These are phyloP conservation scores for Ceraceosorus guamensis DNA, from an alignment of 1,284 basidiomycete genomes.

Conservation along the genomic window DNA sequence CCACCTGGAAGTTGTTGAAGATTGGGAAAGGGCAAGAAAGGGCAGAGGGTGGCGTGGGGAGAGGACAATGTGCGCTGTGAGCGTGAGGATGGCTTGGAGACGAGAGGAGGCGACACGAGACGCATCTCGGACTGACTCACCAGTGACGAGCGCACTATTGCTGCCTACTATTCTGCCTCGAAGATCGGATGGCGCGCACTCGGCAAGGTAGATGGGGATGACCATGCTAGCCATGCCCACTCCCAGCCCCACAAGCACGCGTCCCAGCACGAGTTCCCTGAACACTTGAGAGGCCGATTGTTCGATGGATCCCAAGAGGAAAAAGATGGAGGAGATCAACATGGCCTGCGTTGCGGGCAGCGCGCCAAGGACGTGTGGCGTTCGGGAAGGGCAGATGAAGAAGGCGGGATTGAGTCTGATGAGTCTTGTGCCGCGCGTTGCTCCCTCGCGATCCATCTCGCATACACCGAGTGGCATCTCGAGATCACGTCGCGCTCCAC, in stretches of 20 bases:
- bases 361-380: too few relatives aligned
- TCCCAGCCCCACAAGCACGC: conserved; percentile 31
- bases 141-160: conserved; percentile 38
- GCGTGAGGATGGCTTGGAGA: too few relatives aligned
- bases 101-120: too few relatives aligned
- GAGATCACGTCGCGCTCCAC: too few relatives aligned
- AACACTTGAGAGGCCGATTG: conserved; percentile 37
- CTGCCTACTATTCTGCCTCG: conserved; percentile 32
- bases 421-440: conserved; percentile 17
- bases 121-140: too few relatives aligned
- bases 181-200: conserved; percentile 29
- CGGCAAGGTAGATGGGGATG: conserved; percentile 32
- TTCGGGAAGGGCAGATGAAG: neutral
- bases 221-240: conserved; percentile 37
- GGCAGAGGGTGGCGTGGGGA: too few relatives aligned
- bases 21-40: too few relatives aligned
- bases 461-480: conserved; percentile 27
- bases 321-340: conserved; percentile 26
- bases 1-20: too few relatives aligned
- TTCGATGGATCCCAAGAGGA: conserved; percentile 34
- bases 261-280: conserved; percentile 31
- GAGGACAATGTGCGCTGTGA: too few relatives aligned
- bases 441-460: conserved; percentile 26
- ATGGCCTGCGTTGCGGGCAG: conserved; percentile 26
- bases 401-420: neutral